Percentiles rank a stretch among this genome's conserved stretches.
phyloP scores from a whole-genome alignment of 2,329 filamentous ascomycete genomes.

The Tolypocladium tundrense region DNA sequence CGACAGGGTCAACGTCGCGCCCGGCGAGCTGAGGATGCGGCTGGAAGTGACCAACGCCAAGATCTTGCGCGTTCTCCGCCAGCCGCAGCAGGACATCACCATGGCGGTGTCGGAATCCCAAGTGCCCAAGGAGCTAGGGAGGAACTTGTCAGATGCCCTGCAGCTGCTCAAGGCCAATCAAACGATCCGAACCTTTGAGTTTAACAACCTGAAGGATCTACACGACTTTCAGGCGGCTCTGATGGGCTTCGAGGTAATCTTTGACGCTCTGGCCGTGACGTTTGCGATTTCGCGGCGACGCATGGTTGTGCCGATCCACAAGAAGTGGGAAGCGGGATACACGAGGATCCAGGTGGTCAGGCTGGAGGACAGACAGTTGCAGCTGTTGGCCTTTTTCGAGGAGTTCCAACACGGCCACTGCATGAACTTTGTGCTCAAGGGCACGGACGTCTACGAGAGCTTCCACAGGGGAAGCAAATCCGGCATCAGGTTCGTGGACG shows the following conservation, averaged over 20 bases:
- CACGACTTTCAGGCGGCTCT: constrained; percentile 71
- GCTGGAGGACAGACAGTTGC: constrained; percentile 61
- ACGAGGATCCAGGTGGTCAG: constrained; percentile 70
- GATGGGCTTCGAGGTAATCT: constrained; percentile 70
- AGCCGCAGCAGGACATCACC: constrained; percentile 67
- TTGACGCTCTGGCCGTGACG: constrained; percentile 59
- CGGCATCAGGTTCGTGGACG: constrained; percentile 72
- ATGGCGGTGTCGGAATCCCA: constrained; percentile 63
- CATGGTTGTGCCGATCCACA: constrained; percentile 88
- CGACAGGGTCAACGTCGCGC: constrained; percentile 72
- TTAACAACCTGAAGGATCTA: constrained; percentile 55
- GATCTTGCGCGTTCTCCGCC: constrained; percentile 56
- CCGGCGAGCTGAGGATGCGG: constrained; percentile 60
- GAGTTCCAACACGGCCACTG: constrained; percentile 79
- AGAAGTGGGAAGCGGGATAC: constrained; percentile 80
- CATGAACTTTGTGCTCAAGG: constrained; percentile 81
- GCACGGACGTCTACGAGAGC: constrained; percentile 72
- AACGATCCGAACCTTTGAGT: constrained; percentile 64
- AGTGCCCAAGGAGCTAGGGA: constrained; percentile 48
- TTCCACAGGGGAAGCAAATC: constrained; percentile 55
- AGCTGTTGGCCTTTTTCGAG: constrained; percentile 79
- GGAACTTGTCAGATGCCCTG: constrained; percentile 54
- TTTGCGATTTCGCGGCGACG: constrained; percentile 76
- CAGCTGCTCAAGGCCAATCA: constrained; percentile 44
- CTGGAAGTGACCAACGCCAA: constrained; percentile 53